A percentile compares a stretch with the other conserved stretches of the same genome.
These are phyloP conservation scores for Penicillium cinerascens DNA, from an alignment of 495 filamentous ascomycete genomes.

Conservation along the genomic window DNA sequence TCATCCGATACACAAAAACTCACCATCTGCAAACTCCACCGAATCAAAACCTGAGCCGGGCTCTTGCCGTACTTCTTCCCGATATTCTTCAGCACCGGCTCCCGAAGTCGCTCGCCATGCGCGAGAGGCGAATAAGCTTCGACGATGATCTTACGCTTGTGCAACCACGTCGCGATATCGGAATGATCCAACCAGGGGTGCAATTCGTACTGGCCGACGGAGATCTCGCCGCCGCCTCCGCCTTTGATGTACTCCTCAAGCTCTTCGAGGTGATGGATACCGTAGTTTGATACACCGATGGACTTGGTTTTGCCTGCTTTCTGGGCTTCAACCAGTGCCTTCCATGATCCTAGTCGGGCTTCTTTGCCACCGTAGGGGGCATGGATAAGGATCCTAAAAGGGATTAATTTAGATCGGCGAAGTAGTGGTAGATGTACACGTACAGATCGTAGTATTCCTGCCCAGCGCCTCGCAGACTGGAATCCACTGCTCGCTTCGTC, in stretches of 20 bases:
- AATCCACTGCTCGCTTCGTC: conserved; percentile 34
- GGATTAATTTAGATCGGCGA: neutral
- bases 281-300: conserved; percentile 56
- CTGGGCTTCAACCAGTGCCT: conserved; percentile 51
- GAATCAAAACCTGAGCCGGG: conserved; percentile 72
- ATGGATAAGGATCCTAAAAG: conserved; percentile 46
- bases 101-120: conserved; percentile 58
- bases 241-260: conserved; percentile 70
- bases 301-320: conserved; percentile 45
- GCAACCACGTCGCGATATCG: conserved; percentile 75
- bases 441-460: conserved; percentile 66
- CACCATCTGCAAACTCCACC: conserved; percentile 79
- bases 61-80: conserved; percentile 70
- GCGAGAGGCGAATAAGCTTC: conserved; percentile 81
- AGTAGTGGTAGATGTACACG: conserved; percentile 1
- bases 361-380: conserved; percentile 53
- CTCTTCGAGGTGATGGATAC: conserved; percentile 53
- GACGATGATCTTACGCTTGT: conserved; percentile 61
- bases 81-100: conserved; percentile 54
- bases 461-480: conserved; percentile 30
- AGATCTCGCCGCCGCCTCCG: conserved; percentile 70
- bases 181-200: conserved; percentile 78
- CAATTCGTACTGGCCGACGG: conserved; percentile 82
- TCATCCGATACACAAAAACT: conserved; percentile 2
- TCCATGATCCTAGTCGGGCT: conserved; percentile 46